phyloP scores from a whole-genome alignment of 495 filamentous ascomycete species.

The Xylaria cubensis region DNA sequence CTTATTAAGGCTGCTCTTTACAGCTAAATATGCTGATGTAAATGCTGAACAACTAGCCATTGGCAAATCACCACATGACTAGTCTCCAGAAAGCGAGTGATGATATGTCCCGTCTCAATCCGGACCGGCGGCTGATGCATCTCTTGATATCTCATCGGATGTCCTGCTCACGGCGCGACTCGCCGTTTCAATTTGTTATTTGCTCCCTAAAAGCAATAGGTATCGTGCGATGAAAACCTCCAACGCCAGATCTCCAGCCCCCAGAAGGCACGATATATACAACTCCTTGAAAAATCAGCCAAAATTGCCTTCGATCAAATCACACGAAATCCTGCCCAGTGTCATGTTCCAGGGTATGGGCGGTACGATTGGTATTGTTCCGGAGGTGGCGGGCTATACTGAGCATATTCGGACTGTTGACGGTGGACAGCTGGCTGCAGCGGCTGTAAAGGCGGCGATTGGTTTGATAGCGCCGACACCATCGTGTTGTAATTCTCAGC shows the following conservation, averaged over 20 bases:
- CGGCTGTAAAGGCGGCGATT: constrained; percentile 35
- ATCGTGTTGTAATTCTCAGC: constrained; percentile 37
- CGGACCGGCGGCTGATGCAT: not conserved
- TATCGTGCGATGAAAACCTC: constrained; percentile 35
- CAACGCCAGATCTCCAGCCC: constrained; percentile 28
- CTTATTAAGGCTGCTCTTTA: not conserved
- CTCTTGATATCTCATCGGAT: not conserved
- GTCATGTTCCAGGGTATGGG: constrained; percentile 36
- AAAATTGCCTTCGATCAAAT: not conserved
- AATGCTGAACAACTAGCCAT: not conserved
- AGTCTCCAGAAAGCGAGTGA: not conserved
- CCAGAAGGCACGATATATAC: constrained; percentile 26
- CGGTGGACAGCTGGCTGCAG: constrained; percentile 26
- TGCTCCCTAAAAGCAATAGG: constrained; percentile 29
- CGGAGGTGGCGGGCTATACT: constrained; percentile 38
- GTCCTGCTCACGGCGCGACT: not conserved
- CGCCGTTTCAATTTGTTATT: constrained; percentile 1
- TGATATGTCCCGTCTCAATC: not conserved
- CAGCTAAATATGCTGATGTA: not conserved
- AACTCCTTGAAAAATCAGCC: constrained; percentile 13
- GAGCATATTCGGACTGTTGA: constrained; percentile 37
- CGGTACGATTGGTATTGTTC: constrained; percentile 38
- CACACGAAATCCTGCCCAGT: not conserved
- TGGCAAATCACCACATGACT: not conserved
- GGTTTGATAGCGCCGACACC: constrained; percentile 40